Percentiles rank a stretch among this genome's conserved stretches.
These are phyloP conservation scores for Tolypocladium tundrense DNA, from an alignment of 2,329 filamentous ascomycete genomes.

Conservation along the genomic window DNA sequence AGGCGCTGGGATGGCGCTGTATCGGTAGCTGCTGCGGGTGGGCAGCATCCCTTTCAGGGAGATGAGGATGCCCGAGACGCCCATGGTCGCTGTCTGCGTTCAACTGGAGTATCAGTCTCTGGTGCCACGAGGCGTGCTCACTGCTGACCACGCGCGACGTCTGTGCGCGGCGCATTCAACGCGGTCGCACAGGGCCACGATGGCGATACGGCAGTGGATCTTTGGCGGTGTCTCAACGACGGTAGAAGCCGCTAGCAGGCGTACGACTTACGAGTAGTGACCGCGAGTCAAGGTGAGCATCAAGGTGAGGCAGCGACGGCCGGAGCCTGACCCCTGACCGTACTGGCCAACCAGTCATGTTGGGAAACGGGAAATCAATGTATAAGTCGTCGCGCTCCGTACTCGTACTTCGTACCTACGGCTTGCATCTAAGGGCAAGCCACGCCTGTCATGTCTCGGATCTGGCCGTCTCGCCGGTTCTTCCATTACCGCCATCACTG, in stretches of 20 bases:
- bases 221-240: not conserved
- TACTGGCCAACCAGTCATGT: too few relatives aligned
- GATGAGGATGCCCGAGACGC: not conserved
- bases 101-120: not conserved
- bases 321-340: too few relatives aligned
- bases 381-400: too few relatives aligned
- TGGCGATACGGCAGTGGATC: not conserved
- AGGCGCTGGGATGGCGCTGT: slow-evolving; percentile 15
- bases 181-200: not conserved
- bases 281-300: too few relatives aligned
- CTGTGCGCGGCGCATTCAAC: not conserved
- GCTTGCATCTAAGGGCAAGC: too few relatives aligned
- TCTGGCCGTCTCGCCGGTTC: not conserved
- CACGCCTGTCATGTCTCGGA: not conserved
- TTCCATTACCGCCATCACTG: not conserved
- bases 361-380: too few relatives aligned
- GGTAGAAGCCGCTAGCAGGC: too few relatives aligned
- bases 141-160: not conserved
- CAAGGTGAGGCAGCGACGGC: too few relatives aligned
- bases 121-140: not conserved
- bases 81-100: slow-evolving; percentile 4
- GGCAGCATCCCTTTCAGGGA: slow-evolving; percentile 8
- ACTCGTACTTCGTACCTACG: too few relatives aligned
- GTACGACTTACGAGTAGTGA: too few relatives aligned
- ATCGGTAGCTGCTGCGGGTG: slow-evolving; percentile 13